These are phyloP conservation scores for Lactarius hengduanensis DNA, from an alignment of 768 basidiomycete species.

Conservation along the genomic window DNA sequence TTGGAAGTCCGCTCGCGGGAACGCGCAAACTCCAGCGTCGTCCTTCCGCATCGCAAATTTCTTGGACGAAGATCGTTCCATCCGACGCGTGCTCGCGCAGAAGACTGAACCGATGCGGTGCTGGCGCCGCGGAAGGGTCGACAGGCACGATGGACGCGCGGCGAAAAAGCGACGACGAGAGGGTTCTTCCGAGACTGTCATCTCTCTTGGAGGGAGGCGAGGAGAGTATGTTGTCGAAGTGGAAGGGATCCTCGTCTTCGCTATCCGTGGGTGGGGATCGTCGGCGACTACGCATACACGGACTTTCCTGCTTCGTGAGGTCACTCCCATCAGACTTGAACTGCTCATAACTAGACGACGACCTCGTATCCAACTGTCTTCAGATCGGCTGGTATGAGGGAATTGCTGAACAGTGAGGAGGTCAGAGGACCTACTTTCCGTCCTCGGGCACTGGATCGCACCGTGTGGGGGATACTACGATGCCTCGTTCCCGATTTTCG, in stretches of 20 bases:
- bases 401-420: too few relatives aligned
- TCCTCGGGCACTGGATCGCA: background rate
- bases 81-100: constrained; percentile 23
- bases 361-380: background rate
- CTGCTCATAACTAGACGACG: constrained; percentile 6
- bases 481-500: background rate
- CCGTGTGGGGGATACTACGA: background rate
- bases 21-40: constrained; percentile 29
- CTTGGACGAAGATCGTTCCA: constrained; percentile 25
- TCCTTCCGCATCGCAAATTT: constrained; percentile 27
- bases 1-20: constrained; percentile 25
- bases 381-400: constrained; percentile 3
- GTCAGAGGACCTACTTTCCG: constrained; percentile 6
- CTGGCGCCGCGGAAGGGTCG: constrained; percentile 14
- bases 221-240: constrained; percentile 22
- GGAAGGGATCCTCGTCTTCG: constrained; percentile 27
- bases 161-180: constrained; percentile 18
- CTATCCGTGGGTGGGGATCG: constrained; percentile 17
- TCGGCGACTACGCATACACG: constrained; percentile 1
- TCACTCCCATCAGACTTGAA: background rate
- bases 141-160: constrained; percentile 25
- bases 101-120: constrained; percentile 24
- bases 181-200: background rate
- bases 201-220: background rate
- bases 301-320: background rate